Conservation (phyloP, 768 basidiomycete genomes). For the Rhodosporidiobolus sp. region DNA sequence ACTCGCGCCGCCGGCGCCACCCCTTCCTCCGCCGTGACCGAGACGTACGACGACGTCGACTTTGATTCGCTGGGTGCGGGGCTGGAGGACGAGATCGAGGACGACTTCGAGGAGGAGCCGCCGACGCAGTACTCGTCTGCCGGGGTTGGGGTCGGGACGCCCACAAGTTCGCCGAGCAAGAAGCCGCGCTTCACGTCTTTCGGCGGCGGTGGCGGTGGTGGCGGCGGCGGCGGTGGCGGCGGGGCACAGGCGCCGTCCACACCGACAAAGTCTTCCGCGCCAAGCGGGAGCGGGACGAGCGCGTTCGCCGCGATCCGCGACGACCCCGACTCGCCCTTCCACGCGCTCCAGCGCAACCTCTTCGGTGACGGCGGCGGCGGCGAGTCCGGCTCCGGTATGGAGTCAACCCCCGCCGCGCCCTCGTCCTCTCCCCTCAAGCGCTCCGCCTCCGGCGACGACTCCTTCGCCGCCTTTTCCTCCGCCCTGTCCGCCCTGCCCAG, state of each 20-base stretch:
- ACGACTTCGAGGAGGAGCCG: conserved; percentile 5
- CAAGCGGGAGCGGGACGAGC: not conserved
- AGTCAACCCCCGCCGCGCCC: not conserved
- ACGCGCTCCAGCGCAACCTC: conserved; percentile 14
- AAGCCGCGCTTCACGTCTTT: conserved; percentile 7
- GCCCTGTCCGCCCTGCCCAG: not conserved
- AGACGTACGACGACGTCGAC: conserved; percentile 19
- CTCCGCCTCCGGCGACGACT: not conserved
- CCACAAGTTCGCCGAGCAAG: not conserved
- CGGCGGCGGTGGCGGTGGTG: not conserved
- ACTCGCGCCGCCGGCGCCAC: not conserved
- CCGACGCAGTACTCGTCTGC: not conserved
- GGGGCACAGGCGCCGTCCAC: not conserved
- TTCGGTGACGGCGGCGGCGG: too few relatives aligned
- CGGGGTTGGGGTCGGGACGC: too few relatives aligned
- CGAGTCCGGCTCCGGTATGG: not conserved
- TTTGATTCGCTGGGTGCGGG: conserved; percentile 5
- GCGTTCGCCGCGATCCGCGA: conserved; percentile 14
- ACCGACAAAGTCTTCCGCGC: not conserved
- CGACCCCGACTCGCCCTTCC: conserved; percentile 29
- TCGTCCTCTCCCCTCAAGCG: not conserved
- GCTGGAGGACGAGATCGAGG: conserved; percentile 15
- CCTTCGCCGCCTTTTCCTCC: not conserved
- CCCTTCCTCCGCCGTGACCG: not conserved
- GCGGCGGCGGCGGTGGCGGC: not conserved